Evolutionary conservation across 345 rosid genomes (phyloP), one percentile per base, ranked within the genome.

Genomic region (Lenwebbia sp.): DNA sequence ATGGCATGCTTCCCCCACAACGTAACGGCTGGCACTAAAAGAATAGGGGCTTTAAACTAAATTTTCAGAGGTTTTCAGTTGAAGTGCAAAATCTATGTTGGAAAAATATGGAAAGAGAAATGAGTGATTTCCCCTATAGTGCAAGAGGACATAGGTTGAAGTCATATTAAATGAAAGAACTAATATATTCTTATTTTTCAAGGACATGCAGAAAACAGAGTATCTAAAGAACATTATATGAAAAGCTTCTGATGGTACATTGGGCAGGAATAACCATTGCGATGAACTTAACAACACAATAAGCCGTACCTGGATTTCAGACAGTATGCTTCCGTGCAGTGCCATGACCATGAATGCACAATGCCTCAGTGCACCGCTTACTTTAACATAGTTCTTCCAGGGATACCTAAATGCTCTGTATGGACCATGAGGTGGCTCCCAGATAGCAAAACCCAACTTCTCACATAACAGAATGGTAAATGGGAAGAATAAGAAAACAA

Each of bases 391-490:
- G 89, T 91, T 96, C 92, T 92, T 91, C 99, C 99, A 97, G 8
- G 99, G 99, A 91, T 96, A 97, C 60, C 88, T 83, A 88, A 97
- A 87, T 58, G 92, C 90, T 87, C 57, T 95, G 89, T 96, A 97
- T 49, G 94, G 97, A 88, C 99, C 99, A 30, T 97, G 99, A 84
- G 99, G 99, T 19, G 99, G 99, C 93, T 97, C 99, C 98, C 98
- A 97, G 75, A 95, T 89, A 11, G 99, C 99, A 86, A 97, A 97
- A 78, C 97, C 91, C 92, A 97, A 82, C 99, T 97, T 86, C 84
- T 70, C 49, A 84, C 84, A 17, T n/a, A 21, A 87, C n/a, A 84
- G 86, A 75, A 75, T 44, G 83, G 60, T 44, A 47, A 37, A 25
- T 78, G 17, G 37, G 56, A 44, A 5, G 33, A 19, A 62, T 33